These are phyloP conservation scores for Dendrobium nobile DNA, from an alignment of 106 monocot genomes.

Conservation along the genomic window DNA sequence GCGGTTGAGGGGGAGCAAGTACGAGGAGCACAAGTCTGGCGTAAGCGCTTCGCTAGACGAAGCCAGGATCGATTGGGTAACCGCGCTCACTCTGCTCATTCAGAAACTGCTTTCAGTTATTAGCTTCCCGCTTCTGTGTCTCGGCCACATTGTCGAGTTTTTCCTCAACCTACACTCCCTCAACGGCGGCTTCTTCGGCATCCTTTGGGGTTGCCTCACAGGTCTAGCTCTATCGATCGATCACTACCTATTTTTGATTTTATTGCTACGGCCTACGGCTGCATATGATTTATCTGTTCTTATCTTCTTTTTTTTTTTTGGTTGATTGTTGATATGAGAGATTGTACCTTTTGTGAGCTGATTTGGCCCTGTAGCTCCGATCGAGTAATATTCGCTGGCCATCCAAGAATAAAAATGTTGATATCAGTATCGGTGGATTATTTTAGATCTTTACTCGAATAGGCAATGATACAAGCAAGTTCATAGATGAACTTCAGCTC, in stretches of 20 bases:
- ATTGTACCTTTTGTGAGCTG: too few relatives aligned
- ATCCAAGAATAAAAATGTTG: too few relatives aligned
- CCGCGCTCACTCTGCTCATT: conserved; percentile 2
- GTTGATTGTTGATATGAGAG: too few relatives aligned
- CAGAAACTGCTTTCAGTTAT: conserved; percentile 4
- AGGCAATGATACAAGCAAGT: too few relatives aligned
- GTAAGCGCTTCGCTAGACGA: not conserved
- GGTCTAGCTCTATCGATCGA: not conserved
- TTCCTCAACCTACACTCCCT: conserved; percentile 7
- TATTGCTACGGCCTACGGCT: too few relatives aligned
- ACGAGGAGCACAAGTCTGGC: not conserved
- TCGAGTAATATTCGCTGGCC: too few relatives aligned
- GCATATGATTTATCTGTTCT: too few relatives aligned
- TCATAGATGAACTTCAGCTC: too few relatives aligned
- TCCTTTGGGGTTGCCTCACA: not conserved
- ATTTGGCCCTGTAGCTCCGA: too few relatives aligned
- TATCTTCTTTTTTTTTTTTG: too few relatives aligned
- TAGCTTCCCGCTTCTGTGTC: not conserved
- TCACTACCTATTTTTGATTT: not conserved
- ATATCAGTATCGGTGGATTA: too few relatives aligned
- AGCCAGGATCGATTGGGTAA: not conserved
- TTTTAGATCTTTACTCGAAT: too few relatives aligned
- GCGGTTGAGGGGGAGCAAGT: not conserved
- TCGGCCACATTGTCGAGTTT: not conserved
- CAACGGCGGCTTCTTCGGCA: conserved; percentile 6